Conservation (phyloP, 768 basidiomycete species). For the Auriculariales sp. region DNA sequence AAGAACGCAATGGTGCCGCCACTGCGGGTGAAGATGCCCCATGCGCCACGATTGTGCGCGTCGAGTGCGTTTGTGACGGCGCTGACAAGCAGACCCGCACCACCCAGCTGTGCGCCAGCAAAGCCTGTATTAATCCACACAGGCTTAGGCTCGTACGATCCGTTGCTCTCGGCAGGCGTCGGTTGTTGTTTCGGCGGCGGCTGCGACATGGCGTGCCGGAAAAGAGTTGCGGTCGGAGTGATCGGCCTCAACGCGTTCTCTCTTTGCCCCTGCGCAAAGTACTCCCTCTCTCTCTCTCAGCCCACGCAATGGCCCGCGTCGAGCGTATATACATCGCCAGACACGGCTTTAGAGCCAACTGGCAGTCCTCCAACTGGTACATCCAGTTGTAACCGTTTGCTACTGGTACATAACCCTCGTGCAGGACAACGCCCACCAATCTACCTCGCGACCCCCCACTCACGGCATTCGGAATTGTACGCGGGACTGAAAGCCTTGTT, state of each 20-base stretch:
- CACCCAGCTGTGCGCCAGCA: constrained; percentile 19
- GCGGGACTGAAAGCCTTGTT: background rate
- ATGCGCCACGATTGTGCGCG: constrained; percentile 61
- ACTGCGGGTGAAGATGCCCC: constrained; percentile 75
- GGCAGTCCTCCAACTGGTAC: background rate
- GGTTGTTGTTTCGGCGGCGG: no score
- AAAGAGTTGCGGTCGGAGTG: no score
- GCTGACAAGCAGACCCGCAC: constrained; percentile 25
- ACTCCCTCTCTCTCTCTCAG: background rate
- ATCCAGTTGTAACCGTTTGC: background rate
- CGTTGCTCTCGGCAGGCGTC: background rate
- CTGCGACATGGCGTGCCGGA: no score
- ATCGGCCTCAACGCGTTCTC: background rate
- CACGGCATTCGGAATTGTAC: background rate
- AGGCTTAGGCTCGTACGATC: constrained; percentile 6
- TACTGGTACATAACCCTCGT: background rate
- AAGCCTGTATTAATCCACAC: constrained; percentile 12
- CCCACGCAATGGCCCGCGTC: background rate
- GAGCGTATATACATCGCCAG: background rate
- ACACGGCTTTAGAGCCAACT: background rate
- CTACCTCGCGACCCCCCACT: background rate
- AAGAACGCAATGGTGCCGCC: constrained; percentile 87
- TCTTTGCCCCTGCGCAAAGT: no score
- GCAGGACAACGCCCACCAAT: background rate
- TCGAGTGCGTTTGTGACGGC: constrained; percentile 69